Conservation (phyloP, 495 filamentous ascomycete genomes). For the Daldinia concentrica region DNA sequence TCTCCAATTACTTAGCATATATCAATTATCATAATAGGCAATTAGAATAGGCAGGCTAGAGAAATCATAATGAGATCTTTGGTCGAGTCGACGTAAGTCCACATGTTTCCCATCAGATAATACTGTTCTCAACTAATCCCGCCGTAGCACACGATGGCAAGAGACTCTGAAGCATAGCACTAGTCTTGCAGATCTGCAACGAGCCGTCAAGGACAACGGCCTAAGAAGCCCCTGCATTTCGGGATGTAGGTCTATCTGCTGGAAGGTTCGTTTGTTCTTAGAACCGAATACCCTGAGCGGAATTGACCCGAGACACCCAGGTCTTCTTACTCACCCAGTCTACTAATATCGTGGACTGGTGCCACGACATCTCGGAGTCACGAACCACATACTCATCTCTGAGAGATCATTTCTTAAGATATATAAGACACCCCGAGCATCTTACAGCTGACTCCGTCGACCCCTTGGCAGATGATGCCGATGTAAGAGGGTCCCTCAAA, state of each 20-base stretch:
- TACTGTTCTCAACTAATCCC: conserved; percentile 22
- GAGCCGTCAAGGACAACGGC: conserved; percentile 66
- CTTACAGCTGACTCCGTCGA: conserved; percentile 74
- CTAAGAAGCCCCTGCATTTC: conserved; percentile 68
- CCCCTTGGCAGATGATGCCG: conserved; percentile 84
- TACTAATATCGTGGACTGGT: conserved; percentile 74
- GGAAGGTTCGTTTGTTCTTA: conserved; percentile 72
- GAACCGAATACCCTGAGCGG: conserved; percentile 4
- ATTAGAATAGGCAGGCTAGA: background rate
- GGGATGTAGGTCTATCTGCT: conserved; percentile 87
- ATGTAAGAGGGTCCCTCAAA: conserved; percentile 62
- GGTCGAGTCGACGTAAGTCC: conserved; percentile 66
- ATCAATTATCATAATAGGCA: background rate
- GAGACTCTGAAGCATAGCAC: conserved; percentile 67
- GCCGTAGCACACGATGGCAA: conserved; percentile 65
- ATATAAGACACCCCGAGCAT: conserved; percentile 83
- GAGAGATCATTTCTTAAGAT: conserved; percentile 76
- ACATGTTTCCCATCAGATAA: background rate
- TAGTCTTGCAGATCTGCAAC: conserved; percentile 71
- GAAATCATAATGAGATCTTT: conserved; percentile 66
- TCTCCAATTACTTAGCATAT: background rate
- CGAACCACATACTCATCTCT: conserved; percentile 77
- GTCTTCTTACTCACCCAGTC: conserved; percentile 82
- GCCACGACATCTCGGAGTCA: conserved; percentile 69
- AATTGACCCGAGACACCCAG: conserved; percentile 52